Evolutionary conservation across 139 green algal species (phyloP).

Genomic region (Micromonas commoda): DNA sequence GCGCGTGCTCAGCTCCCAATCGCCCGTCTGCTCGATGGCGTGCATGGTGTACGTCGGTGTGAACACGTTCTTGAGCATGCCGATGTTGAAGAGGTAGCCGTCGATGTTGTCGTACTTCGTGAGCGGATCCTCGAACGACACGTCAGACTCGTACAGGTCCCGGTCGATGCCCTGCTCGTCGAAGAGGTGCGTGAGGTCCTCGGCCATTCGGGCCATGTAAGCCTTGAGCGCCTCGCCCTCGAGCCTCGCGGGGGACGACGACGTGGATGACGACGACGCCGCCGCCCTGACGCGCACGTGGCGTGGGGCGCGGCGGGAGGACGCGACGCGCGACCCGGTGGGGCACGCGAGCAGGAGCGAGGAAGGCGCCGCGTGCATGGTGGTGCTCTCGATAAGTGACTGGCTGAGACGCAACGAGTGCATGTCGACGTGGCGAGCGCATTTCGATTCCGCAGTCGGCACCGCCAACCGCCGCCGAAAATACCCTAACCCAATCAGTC

Average conservation of each 20-base stretch:
- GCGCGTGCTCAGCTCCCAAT: constrained; percentile 57
- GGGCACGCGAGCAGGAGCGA: no score
- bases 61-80: constrained; percentile 62
- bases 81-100: constrained; percentile 77
- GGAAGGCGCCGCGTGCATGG: no score
- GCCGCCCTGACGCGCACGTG: not conserved
- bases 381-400: no score
- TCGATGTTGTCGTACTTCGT: constrained; percentile 45
- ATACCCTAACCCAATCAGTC: no score
- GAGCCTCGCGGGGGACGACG: not conserved
- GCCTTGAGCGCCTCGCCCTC: not conserved
- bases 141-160: constrained; percentile 39
- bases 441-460: no score
- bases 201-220: not conserved
- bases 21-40: constrained; percentile 44
- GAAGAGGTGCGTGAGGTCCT: constrained; percentile 65
- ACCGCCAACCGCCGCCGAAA: no score
- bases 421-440: no score
- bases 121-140: constrained; percentile 48
- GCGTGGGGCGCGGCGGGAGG: not conserved
- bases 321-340: no score
- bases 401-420: no score
- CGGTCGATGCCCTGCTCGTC: constrained; percentile 62
- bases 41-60: constrained; percentile 59
- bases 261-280: not conserved